Conservation (phyloP, 176 grass and related monocot genomes). For the Thalia dealbata region DNA sequence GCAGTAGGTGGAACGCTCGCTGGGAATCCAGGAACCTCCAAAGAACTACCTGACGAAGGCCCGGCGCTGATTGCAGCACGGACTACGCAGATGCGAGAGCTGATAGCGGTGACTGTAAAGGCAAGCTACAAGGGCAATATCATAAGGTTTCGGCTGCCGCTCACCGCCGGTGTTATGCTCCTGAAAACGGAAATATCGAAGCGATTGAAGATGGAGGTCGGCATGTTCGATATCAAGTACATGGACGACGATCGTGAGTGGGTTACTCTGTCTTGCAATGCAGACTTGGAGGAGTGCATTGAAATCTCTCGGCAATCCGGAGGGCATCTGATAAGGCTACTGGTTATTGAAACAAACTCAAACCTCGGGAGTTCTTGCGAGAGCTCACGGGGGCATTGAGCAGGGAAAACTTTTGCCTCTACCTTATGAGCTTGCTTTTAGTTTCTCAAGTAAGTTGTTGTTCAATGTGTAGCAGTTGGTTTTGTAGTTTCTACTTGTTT, state of each 20-base stretch:
- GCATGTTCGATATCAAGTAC: conserved; percentile 79
- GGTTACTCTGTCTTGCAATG: conserved; percentile 67
- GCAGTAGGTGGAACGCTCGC: conserved; percentile 43
- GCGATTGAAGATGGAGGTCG: conserved; percentile 69
- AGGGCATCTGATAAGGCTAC: conserved; percentile 58
- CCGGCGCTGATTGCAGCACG: conserved; percentile 23
- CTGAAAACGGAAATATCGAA: conserved; percentile 58
- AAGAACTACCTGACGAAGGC: conserved; percentile 25
- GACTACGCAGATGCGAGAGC: conserved; percentile 30
- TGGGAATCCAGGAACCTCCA: conserved; percentile 71
- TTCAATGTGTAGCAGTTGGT: not conserved
- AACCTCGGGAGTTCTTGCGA: conserved; percentile 76
- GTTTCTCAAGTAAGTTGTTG: not conserved
- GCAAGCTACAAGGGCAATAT: conserved; percentile 85
- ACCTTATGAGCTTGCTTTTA: not conserved
- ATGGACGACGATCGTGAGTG: conserved; percentile 94
- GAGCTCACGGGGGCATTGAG: conserved; percentile 36
- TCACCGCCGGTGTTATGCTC: conserved; percentile 30
- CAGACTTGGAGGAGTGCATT: conserved; percentile 89
- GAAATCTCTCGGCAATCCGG: conserved; percentile 57
- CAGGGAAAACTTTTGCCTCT: not conserved
- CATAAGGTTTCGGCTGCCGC: conserved; percentile 61
- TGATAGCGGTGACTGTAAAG: conserved; percentile 61
- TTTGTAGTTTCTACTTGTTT: not conserved
- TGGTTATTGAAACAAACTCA: conserved; percentile 41